Base-by-base conservation (phyloP, 1,284 basidiomycete species). In the Cryptococcus jaspeensis region DNA sequence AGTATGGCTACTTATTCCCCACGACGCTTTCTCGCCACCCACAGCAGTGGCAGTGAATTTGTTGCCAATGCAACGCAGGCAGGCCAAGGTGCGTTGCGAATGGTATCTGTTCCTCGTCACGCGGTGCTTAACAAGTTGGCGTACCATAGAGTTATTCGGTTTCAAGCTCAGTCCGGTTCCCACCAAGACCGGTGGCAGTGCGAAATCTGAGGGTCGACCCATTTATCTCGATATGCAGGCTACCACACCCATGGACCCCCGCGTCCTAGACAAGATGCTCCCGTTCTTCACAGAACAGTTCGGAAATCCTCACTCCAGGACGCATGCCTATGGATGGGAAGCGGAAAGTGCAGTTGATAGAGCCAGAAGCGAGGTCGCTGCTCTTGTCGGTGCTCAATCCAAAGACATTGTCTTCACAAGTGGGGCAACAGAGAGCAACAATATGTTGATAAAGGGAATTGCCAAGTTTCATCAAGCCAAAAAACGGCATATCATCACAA, bases 281-380 rank as follows among this genome's bases (percentile, higher is more conserved):
- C 96, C 96, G 0, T 97, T 85, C 77, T 81, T 94, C 67, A 96
- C 95, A 15, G 92, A 99, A 77, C 92, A 94, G 76, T 99, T 89
- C 72, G 96, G 96, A 7, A 99, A 99, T 79, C 96, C 96, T 9
- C 96, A 99, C 73, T 95, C 91, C 71, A 86, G 94, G 58, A 99
- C 96, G 32, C 96, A 99, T 77, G 92, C 95, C 0, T 99, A 98
- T 77, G 96, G 96, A 6, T 99, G 96, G 96, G 96, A 99, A 78
- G 92, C 95, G 6, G 96, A 99, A 74, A 83, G 88, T 67, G 94
- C 88, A 0, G 90, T 97, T 5, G 95, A 99, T 74, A 85, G 88
- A 66, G 94, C 92, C 7, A 85, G 95, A 55, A 86, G 93, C 87
- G 83, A 97, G 73, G 82, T 99, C 40, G 95, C 95, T 20, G 85